Percentiles rank a stretch among this genome's conserved stretches.
phyloP scores from a whole-genome alignment of 768 basidiomycete genomes.

The Lactifluus subvellereus region DNA sequence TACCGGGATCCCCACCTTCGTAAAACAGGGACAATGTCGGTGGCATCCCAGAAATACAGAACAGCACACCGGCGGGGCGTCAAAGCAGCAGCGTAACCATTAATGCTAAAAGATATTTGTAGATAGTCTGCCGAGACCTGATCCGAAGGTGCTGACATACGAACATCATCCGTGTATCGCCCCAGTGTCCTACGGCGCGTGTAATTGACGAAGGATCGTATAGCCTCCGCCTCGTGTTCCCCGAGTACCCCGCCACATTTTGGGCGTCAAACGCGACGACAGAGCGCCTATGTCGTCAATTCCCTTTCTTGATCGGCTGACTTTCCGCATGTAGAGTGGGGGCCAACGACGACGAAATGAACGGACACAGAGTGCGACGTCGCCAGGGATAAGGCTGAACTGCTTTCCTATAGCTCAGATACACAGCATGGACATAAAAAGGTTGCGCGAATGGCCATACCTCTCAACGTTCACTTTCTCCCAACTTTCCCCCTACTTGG shows the following conservation, averaged over 20 bases:
- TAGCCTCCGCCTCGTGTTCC: constrained; percentile 8
- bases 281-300: background rate
- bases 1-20: background rate
- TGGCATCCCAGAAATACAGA: background rate
- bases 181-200: background rate
- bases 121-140: background rate
- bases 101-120: background rate
- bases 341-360: background rate
- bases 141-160: background rate
- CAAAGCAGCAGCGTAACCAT: background rate
- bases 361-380: background rate
- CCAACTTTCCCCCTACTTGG: background rate
- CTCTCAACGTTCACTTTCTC: background rate
- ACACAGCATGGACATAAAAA: constrained; percentile 10
- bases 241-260: background rate
- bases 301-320: background rate
- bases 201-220: background rate
- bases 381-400: background rate
- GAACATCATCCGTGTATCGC: background rate
- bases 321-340: background rate
- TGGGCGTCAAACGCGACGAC: background rate
- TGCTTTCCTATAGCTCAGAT: background rate
- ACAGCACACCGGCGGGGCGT: background rate
- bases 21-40: background rate
- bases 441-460: background rate